A percentile compares a stretch with the other conserved stretches of the same genome.
These are phyloP conservation scores for Dendrobium nobile DNA, from an alignment of 106 monocot species.

Conservation along the genomic window DNA sequence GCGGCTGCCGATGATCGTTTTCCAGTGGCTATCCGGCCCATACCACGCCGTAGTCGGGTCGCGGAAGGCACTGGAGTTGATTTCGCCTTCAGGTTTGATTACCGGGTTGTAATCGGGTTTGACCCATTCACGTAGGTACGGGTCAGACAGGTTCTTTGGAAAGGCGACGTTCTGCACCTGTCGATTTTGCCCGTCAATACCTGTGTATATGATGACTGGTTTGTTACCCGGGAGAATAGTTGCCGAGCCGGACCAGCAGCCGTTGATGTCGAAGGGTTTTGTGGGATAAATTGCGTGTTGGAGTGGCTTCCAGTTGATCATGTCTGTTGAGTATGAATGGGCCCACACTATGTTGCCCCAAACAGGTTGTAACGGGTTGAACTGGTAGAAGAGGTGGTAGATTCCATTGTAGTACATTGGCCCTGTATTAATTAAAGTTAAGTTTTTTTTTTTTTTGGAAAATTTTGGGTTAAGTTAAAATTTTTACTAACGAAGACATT, in stretches of 20 bases:
- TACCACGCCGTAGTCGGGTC: conserved; percentile 87
- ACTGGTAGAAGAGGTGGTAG: conserved; percentile 91
- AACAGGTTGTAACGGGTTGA: conserved; percentile 58
- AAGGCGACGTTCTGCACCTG: conserved; percentile 85
- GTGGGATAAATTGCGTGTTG: conserved; percentile 51
- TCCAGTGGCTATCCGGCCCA: conserved; percentile 37
- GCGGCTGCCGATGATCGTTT: conserved; percentile 35
- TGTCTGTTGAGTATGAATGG: conserved; percentile 68
- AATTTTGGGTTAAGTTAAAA: not conserved
- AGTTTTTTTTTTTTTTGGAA: too few relatives aligned
- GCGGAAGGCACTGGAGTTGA: conserved; percentile 33
- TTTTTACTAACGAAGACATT: too few relatives aligned
- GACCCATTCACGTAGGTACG: conserved; percentile 63
- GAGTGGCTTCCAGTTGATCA: conserved; percentile 69
- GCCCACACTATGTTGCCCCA: conserved; percentile 90
- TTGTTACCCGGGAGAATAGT: conserved; percentile 62
- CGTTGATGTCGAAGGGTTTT: conserved; percentile 62
- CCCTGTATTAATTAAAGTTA: conserved; percentile 21
- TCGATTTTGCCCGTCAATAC: conserved; percentile 32
- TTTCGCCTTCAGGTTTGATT: conserved; percentile 22
- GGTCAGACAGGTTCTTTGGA: conserved; percentile 73
- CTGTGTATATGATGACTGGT: conserved; percentile 78
- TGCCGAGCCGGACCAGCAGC: conserved; percentile 90
- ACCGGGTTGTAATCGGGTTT: conserved; percentile 86
- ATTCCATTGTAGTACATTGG: conserved; percentile 81